Conservation (phyloP, 306 rosid species). For the Vachellia pachyceras region DNA sequence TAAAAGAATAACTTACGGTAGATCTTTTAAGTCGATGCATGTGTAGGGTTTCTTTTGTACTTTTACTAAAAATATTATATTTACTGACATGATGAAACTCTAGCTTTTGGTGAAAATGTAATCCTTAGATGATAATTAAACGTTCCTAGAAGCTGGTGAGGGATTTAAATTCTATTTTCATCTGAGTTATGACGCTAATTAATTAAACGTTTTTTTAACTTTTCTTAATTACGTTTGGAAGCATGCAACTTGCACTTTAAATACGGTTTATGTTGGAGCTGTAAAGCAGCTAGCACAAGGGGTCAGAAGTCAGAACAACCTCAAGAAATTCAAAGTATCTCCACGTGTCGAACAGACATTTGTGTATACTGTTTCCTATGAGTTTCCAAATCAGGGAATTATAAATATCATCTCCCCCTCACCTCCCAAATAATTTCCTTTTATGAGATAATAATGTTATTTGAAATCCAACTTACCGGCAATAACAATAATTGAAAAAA, state of each 20-base stretch:
- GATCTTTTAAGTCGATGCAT: not conserved
- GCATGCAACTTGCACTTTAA: not conserved
- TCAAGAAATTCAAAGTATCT: not conserved
- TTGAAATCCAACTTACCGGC: not conserved
- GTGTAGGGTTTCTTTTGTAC: not conserved
- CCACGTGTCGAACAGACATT: slow-evolving; percentile 8
- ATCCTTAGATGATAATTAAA: too few species aligned
- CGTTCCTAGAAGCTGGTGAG: not conserved
- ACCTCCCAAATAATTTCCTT: slow-evolving; percentile 6
- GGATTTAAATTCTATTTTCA: slow-evolving; percentile 20
- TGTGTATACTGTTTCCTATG: not conserved
- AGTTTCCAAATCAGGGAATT: slow-evolving; percentile 18
- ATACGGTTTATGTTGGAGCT: slow-evolving; percentile 6
- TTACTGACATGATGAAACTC: not conserved
- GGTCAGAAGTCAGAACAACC: not conserved
- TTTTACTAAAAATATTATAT: not conserved
- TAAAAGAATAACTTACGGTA: not conserved
- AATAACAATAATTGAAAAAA: too few species aligned
- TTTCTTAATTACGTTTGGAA: slow-evolving; percentile 12
- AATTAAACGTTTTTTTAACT: slow-evolving; percentile 3
- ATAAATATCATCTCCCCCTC: not conserved
- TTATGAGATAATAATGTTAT: not conserved
- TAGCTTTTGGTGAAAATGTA: not conserved
- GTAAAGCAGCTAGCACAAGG: not conserved
- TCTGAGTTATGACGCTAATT: not conserved